Evolutionary conservation across 129 eudicot genomes (phyloP), one percentile per base, ranked within the genome.

Genomic region (Calendula officinalis): DNA sequence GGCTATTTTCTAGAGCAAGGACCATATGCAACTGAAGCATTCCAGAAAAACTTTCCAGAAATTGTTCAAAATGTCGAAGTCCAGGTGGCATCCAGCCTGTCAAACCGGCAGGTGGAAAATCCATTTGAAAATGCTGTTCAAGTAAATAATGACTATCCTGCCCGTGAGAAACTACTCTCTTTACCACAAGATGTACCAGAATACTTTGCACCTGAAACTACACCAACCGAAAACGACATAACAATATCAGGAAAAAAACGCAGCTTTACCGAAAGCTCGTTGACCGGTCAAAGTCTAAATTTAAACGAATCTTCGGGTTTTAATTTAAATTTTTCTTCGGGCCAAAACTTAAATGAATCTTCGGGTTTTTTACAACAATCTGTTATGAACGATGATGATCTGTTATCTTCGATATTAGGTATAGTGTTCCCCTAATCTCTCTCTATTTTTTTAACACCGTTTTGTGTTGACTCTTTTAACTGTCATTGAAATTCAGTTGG

Each of bases 371-470:
- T 70, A 22, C 30, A 58, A 10, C 91, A 73, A 71, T 66, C 82
- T 44, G 63, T 88, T 73, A 80, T 87, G 33, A 77, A 82, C 52
- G 95, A 92, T 62, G 84, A 83, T 79, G 96, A 92, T 83, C 75
- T 92, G 78, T 58, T 92, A 78, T 88, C 98, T 38, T 91, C 98
- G 55, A 91, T 91, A 64, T 81, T 91, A 83, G 98, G 98, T 90
- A 80, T 2, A 49, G n/a, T 59, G 17, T 63, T 16, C 39, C 33
- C 16, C 54, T 30, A 22, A 22, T 43, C 34, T 8, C 17, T 39
- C 27, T 32, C 14, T 16, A 52, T 42, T 4, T 1, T 12, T 46
- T 8, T 4, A 63, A 35, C 10, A 17, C 9, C 32, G 30, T 32
- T 52, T 34, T 8, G 30, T 15, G 60, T 65, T 3, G 13, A 52